Percentiles rank a stretch among this genome's conserved stretches.
Conservation (phyloP, 768 basidiomycete species). For the Suillus subaureus region DNA sequence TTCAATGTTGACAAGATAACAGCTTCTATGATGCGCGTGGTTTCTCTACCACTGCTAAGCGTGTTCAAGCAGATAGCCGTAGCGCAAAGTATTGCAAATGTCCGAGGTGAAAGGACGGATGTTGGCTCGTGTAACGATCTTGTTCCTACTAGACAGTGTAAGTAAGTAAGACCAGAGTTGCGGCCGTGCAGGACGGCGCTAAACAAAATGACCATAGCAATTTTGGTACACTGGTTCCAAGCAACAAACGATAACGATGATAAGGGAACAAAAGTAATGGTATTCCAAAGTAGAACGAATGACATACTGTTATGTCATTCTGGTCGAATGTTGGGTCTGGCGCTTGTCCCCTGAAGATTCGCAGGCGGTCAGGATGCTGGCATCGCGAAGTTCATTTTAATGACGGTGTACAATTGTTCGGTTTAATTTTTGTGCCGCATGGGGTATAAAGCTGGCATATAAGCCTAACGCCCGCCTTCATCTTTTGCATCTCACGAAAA, state of each 20-base stretch:
- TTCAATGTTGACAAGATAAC: not conserved
- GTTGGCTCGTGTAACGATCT: not conserved
- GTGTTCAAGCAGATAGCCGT: not conserved
- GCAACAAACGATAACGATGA: not conserved
- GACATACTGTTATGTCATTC: too few species aligned
- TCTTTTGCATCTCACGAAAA: not conserved
- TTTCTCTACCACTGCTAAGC: not conserved
- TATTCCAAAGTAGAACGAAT: not conserved
- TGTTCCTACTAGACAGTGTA: not conserved
- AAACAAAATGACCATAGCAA: not conserved
- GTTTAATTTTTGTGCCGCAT: not conserved
- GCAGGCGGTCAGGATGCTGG: not conserved
- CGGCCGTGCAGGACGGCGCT: not conserved
- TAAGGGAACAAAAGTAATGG: not conserved
- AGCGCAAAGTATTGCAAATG: not conserved
- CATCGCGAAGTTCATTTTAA: conserved; percentile 3
- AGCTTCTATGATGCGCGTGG: not conserved
- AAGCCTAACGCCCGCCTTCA: not conserved
- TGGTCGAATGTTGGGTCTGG: too few species aligned
- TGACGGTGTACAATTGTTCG: not conserved
- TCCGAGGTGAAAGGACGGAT: not conserved
- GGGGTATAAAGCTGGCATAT: not conserved
- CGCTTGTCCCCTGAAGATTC: not conserved
- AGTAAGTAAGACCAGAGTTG: not conserved
- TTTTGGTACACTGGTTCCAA: not conserved